phyloP scores from a whole-genome alignment of 73 alveolate genomes.

The Paramecium sexaurelia region DNA sequence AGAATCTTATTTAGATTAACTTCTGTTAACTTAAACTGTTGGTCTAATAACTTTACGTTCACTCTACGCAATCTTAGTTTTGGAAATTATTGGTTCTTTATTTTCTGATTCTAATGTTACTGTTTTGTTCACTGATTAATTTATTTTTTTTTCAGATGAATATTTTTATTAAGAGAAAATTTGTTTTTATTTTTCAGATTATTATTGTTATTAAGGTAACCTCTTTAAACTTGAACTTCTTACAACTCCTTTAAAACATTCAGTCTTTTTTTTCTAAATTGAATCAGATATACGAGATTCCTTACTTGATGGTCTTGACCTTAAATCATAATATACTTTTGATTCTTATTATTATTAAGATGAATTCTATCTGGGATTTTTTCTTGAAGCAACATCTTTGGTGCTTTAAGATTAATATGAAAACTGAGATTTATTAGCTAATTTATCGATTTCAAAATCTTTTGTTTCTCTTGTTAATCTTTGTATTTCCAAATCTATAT shows the following conservation, averaged over 20 bases:
- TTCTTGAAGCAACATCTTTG: background rate
- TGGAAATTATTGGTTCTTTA: background rate
- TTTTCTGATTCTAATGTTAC: conserved; percentile 28
- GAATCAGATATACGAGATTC: conserved; percentile 33
- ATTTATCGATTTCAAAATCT: background rate
- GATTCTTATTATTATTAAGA: background rate
- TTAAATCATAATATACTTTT: conserved; percentile 16
- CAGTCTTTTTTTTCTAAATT: background rate
- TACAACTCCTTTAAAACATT: conserved; percentile 39
- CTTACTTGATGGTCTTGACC: conserved; percentile 37
- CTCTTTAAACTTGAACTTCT: conserved; percentile 34
- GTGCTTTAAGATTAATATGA: background rate
- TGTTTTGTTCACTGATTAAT: conserved; percentile 27
- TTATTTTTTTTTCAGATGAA: background rate
- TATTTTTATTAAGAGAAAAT: background rate
- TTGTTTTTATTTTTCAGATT: background rate
- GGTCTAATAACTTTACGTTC: conserved; percentile 37
- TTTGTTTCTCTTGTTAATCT: conserved; percentile 46
- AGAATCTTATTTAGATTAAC: conserved; percentile 43
- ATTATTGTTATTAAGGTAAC: background rate
- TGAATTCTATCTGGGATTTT: background rate
- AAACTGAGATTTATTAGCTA: background rate
- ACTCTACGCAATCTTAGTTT: background rate
- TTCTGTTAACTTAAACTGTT: background rate
- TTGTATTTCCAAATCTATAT: conserved; percentile 44